phyloP scores from a whole-genome alignment of 192 early-diverging fungal species.

The Obelidium mucronatum region DNA sequence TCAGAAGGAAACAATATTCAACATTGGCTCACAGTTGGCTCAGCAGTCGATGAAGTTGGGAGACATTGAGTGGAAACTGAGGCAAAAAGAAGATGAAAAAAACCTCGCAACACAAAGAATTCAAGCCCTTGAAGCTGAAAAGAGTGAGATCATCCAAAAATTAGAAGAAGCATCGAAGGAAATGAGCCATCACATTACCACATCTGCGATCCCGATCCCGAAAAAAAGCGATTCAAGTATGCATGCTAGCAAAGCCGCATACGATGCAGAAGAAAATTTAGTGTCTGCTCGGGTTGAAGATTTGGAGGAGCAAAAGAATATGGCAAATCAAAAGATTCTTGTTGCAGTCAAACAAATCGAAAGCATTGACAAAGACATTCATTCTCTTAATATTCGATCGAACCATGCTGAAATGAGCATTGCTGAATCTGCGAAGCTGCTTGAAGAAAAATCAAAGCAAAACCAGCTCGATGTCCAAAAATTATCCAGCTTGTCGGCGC shows the following conservation, averaged over 20 bases:
- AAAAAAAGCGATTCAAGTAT: background rate
- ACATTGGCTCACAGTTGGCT: conserved; percentile 27
- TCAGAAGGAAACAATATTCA: conserved; percentile 21
- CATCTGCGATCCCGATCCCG: conserved; percentile 4
- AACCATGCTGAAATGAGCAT: background rate
- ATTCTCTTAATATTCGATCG: background rate
- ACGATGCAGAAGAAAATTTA: background rate
- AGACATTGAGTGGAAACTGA: conserved; percentile 35
- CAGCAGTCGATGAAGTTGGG: conserved; percentile 30
- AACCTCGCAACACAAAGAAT: background rate
- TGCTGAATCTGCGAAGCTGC: background rate
- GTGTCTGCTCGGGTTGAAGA: background rate
- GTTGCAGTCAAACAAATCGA: background rate
- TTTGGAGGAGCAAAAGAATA: background rate
- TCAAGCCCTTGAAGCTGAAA: background rate
- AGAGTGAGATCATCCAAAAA: background rate
- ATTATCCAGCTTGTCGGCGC: background rate
- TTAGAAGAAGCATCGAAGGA: background rate
- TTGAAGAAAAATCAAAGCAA: background rate
- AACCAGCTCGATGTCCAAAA: background rate
- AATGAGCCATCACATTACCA: background rate
- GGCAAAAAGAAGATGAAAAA: conserved; percentile 26
- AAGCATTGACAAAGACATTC: conserved; percentile 3
- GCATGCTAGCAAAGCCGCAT: background rate
- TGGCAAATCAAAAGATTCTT: background rate